These are phyloP conservation scores for Scytalidium lignicola DNA, from an alignment of 2,329 filamentous ascomycete genomes.

Conservation along the genomic window DNA sequence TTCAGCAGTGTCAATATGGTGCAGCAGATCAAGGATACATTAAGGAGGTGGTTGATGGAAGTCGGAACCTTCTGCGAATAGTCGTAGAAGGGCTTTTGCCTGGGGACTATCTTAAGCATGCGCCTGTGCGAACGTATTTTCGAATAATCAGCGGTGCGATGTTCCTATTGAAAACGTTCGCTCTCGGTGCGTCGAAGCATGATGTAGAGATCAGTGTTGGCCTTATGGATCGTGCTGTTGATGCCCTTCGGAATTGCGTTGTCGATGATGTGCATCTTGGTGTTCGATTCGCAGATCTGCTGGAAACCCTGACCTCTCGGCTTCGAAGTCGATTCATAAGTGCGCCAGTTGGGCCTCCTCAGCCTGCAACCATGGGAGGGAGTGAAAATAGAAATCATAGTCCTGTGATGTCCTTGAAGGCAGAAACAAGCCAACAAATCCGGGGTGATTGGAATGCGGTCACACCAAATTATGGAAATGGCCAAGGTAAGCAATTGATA, in stretches of 20 bases:
- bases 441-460: constrained; percentile 23
- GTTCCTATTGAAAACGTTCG: constrained; percentile 81
- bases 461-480: constrained; percentile 18
- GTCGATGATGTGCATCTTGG: constrained; percentile 82
- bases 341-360: constrained; percentile 44
- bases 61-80: constrained; percentile 68
- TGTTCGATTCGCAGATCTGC: constrained; percentile 76
- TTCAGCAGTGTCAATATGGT: constrained; percentile 60
- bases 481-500: constrained; percentile 13
- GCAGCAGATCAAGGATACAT: constrained; percentile 67
- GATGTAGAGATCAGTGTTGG: constrained; percentile 72
- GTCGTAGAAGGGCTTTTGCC: constrained; percentile 74
- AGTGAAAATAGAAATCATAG: constrained; percentile 15
- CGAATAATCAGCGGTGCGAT: constrained; percentile 81
- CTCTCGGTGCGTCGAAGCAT: constrained; percentile 70
- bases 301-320: constrained; percentile 72
- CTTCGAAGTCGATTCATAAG: constrained; percentile 71
- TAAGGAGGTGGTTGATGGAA: constrained; percentile 71
- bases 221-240: constrained; percentile 69
- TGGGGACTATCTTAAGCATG: constrained; percentile 72
- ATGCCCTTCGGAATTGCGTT: constrained; percentile 69
- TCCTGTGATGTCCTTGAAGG: constrained; percentile 24
- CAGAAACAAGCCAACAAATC: constrained; percentile 16
- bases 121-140: constrained; percentile 79
- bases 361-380: constrained; percentile 11